Base-by-base conservation (phyloP, 1,284 basidiomycete genomes). In the Violaceomyces palustris region DNA sequence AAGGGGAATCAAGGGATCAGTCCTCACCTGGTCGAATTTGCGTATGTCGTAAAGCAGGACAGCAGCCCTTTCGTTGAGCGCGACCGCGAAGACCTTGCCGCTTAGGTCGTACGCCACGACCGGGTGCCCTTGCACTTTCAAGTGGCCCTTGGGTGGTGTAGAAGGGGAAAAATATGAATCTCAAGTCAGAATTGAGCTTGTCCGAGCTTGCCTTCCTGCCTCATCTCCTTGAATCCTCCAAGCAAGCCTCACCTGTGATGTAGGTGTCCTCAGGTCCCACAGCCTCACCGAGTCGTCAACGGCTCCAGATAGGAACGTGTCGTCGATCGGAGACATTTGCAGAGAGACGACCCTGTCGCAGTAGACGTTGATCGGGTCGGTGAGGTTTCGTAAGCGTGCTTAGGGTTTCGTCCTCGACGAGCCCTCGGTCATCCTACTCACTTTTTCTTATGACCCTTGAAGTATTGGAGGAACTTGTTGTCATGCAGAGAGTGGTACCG, bases 381-480 rank as follows among this genome's bases (percentile, higher is more conserved):
- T 22, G n/a, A 51, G 35, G 22, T 21, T 14, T n/a, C 21, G 24
- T 7, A 24, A 5, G 24, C 28, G n/a, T 24, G 18, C 10, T 33
- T 32, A 7, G 12, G 19, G 7, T 14, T 24, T 1, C n/a, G n/a
- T n/a, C n/a, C n/a, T n/a, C n/a, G n/a, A n/a, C n/a, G n/a, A n/a
- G n/a, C n/a, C n/a, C n/a, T n/a, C n/a, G n/a, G n/a, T n/a, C n/a
- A n/a, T 35, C 28, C 5, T 14, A n/a, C 35, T 31, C 29, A 79
- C 78, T 66, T n/a, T n/a, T 81, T 36, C 62, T 85, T 90, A 76
- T 99, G 94, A 0, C 94, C 94, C 63, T 84, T 86, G 78, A 93
- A 97, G 76, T 98, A 98, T 59, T 87, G 83, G 24, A 96, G 76
- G 71, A 92, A 99, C 73, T 86, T 88, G 79, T 96, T 96, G 79